phyloP scores from a whole-genome alignment of 2,329 filamentous ascomycete species.

The Periconia sp. region DNA sequence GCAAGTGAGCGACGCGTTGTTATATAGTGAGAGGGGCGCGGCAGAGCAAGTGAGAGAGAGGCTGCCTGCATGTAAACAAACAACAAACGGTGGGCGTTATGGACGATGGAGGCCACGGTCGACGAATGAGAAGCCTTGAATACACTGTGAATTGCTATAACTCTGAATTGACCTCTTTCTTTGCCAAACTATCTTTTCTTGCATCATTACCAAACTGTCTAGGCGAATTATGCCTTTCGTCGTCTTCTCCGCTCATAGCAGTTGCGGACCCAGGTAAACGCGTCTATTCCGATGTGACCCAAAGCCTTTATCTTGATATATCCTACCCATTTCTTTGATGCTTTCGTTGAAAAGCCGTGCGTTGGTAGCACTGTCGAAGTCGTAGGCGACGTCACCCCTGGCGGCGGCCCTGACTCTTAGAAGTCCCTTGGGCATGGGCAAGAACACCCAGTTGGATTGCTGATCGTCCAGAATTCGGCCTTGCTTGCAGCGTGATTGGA shows the following conservation, averaged over 20 bases:
- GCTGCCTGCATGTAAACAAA: too few relatives aligned
- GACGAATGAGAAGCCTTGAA: too few relatives aligned
- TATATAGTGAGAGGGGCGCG: too few relatives aligned
- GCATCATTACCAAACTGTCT: too few relatives aligned
- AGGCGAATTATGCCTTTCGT: too few relatives aligned
- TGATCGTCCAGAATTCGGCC: conserved; percentile 18
- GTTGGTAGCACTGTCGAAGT: conserved; percentile 18
- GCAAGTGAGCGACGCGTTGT: background rate
- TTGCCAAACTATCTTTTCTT: too few relatives aligned
- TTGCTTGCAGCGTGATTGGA: conserved; percentile 22
- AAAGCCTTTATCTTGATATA: conserved; percentile 12
- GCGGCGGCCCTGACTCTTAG: conserved; percentile 19
- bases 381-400: conserved; percentile 19
- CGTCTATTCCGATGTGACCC: conserved; percentile 13
- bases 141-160: too few relatives aligned
- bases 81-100: too few relatives aligned
- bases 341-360: conserved; percentile 17
- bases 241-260: background rate
- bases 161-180: too few relatives aligned
- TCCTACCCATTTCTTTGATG: conserved; percentile 15
- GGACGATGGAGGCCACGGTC: too few relatives aligned
- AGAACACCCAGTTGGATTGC: conserved; percentile 18
- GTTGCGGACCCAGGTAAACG: conserved; percentile 20
- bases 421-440: conserved; percentile 22
- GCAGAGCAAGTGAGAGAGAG: too few relatives aligned